A percentile compares a stretch with the other conserved stretches of the same genome.
Evolutionary conservation across 176 grass and related monocot species (phyloP).

Genomic region (Tillandsia leiboldiana): DNA sequence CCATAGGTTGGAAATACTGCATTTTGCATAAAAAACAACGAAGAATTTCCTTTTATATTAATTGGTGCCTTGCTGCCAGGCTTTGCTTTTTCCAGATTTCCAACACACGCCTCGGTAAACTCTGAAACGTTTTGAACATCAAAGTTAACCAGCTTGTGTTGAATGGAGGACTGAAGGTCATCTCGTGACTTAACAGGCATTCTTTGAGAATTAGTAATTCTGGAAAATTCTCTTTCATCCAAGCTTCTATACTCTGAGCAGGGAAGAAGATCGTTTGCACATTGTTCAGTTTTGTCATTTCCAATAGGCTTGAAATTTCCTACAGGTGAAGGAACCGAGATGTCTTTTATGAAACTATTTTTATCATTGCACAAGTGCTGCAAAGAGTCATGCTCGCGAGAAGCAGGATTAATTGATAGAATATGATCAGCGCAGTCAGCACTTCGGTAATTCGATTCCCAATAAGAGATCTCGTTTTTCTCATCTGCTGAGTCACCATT

Average conservation of each 20-base stretch:
- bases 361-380: constrained; percentile 19
- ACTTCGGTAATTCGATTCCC: constrained; percentile 8
- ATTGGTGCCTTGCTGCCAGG: not conserved
- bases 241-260: not conserved
- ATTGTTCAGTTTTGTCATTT: constrained; percentile 13
- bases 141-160: constrained; percentile 10
- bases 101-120: not conserved
- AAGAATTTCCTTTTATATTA: constrained; percentile 7
- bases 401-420: not conserved
- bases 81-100: not conserved
- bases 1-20: not conserved
- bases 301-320: constrained; percentile 8
- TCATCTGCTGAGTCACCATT: constrained; percentile 13
- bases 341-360: constrained; percentile 18
- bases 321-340: constrained; percentile 13
- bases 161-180: not conserved
- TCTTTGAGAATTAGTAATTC: not conserved
- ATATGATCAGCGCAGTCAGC: constrained; percentile 9
- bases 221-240: constrained; percentile 3
- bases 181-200: not conserved
- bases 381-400: constrained; percentile 2
- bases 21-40: constrained; percentile 11
- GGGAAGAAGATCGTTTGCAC: constrained; percentile 9
- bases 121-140: constrained; percentile 2
- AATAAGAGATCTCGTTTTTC: constrained; percentile 25